These are phyloP conservation scores for Nannochloris sp. DNA, from an alignment of 139 green algal genomes.

Conservation along the genomic window DNA sequence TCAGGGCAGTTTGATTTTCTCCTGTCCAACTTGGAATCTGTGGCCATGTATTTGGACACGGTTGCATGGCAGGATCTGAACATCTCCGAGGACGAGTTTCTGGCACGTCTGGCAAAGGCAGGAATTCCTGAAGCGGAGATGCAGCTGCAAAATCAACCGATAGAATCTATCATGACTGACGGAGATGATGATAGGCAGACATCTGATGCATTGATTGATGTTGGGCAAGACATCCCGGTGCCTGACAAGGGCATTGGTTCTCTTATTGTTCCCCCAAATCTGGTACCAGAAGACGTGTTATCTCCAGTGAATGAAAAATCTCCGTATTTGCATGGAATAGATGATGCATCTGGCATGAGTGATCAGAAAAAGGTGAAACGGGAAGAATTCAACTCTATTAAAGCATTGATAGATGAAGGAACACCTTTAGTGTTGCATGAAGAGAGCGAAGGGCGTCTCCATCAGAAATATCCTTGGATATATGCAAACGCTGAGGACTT, in stretches of 20 bases:
- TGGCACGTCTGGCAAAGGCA: conserved; percentile 19
- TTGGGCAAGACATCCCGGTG: not conserved
- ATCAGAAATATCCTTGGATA: conserved; percentile 51
- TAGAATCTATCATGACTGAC: not conserved
- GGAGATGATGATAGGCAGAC: not conserved
- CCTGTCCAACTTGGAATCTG: conserved; percentile 32
- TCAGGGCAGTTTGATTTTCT: conserved; percentile 34
- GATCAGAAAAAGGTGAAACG: not conserved
- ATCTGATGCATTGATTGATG: not conserved
- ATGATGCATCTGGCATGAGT: not conserved
- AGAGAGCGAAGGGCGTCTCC: conserved; percentile 38
- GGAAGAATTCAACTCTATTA: conserved; percentile 2
- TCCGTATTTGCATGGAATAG: not conserved
- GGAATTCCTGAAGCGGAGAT: conserved; percentile 30
- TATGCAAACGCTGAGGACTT: conserved; percentile 51
- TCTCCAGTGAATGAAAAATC: not conserved
- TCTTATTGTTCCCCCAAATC: too few species aligned
- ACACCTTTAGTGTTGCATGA: conserved; percentile 35
- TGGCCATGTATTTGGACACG: conserved; percentile 30
- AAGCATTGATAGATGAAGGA: conserved; percentile 36
- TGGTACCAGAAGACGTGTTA: too few species aligned
- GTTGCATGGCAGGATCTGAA: conserved; percentile 25
- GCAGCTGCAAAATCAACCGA: not conserved
- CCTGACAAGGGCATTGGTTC: too few species aligned
- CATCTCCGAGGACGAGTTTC: conserved; percentile 18